Evolutionary conservation across 2,329 filamentous ascomycete genomes (phyloP).

Genomic region (Cylindrodendrum hubeiense): DNA sequence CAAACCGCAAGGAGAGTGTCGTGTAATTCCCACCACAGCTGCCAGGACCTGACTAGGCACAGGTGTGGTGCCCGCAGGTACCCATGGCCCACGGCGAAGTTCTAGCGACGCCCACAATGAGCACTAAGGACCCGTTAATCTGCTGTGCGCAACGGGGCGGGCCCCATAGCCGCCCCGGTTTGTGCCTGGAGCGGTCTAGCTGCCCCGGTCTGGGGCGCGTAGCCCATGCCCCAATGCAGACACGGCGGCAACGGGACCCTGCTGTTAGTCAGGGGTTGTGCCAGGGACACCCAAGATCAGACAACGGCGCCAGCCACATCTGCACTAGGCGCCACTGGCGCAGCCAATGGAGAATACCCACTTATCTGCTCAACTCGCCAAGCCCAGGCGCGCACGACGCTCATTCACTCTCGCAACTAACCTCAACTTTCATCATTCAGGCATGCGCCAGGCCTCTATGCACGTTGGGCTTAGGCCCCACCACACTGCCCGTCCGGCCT

Average conservation of each 20-base stretch:
- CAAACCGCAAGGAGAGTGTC: too few relatives aligned
- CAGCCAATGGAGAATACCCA: background rate
- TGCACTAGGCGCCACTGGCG: background rate
- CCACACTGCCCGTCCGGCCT: background rate
- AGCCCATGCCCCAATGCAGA: background rate
- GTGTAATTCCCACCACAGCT: too few relatives aligned
- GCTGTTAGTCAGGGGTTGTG: conserved; percentile 9
- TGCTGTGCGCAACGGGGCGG: too few relatives aligned
- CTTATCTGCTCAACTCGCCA: background rate
- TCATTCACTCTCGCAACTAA: background rate
- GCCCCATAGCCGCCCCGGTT: background rate
- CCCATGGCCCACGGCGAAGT: too few relatives aligned
- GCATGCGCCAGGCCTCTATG: background rate
- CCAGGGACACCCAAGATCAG: conserved; percentile 8
- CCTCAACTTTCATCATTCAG: background rate
- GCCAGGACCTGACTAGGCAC: too few relatives aligned
- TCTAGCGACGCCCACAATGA: too few relatives aligned
- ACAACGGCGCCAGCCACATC: conserved; percentile 12
- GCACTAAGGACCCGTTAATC: too few relatives aligned
- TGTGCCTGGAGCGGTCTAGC: background rate
- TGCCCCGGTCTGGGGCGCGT: background rate
- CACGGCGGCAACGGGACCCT: background rate
- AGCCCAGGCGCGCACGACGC: background rate
- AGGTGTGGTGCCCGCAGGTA: too few relatives aligned
- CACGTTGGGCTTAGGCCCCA: background rate